Conservation (phyloP, 495 filamentous ascomycete genomes). For the Glarea lozoyensis region DNA sequence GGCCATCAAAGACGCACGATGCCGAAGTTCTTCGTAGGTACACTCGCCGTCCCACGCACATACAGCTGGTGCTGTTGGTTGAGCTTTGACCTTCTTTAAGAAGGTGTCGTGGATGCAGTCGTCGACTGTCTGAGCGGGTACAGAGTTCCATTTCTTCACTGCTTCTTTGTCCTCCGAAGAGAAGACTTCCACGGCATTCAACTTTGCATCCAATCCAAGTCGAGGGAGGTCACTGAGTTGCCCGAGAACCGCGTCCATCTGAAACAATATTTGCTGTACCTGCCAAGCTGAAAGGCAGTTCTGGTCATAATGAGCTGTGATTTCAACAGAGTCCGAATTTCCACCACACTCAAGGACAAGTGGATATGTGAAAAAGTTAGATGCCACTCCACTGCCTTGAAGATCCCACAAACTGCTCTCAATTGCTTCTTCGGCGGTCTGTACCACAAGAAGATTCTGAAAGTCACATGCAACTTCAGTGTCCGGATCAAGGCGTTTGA, state of each 20-base stretch:
- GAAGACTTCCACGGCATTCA: background rate
- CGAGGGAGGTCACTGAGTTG: conserved; percentile 9
- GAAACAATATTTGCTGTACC: conserved; percentile 17
- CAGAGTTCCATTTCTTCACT: conserved; percentile 19
- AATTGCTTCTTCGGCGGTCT: conserved; percentile 1
- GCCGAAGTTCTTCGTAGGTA: conserved; percentile 19
- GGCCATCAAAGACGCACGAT: conserved; percentile 3
- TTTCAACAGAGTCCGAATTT: conserved; percentile 4
- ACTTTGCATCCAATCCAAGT: background rate
- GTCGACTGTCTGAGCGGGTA: conserved; percentile 15
- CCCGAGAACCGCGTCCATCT: conserved; percentile 18
- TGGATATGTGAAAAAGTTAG: conserved; percentile 14
- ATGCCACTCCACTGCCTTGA: background rate
- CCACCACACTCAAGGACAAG: conserved; percentile 17
- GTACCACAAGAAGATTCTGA: conserved; percentile 32
- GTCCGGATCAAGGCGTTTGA: conserved; percentile 50
- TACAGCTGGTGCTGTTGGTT: conserved; percentile 1
- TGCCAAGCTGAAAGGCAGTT: conserved; percentile 17
- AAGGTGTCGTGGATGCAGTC: conserved; percentile 40
- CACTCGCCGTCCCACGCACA: conserved; percentile 28
- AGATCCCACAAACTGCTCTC: background rate
- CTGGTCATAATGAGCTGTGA: conserved; percentile 18
- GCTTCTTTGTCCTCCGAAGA: background rate
- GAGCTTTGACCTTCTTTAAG: conserved; percentile 24
- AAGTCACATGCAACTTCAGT: conserved; percentile 57